Percentiles rank a stretch among this genome's conserved stretches.
phyloP scores from a whole-genome alignment of 805 yeast species.

The Maudiozyma barnettii region DNA sequence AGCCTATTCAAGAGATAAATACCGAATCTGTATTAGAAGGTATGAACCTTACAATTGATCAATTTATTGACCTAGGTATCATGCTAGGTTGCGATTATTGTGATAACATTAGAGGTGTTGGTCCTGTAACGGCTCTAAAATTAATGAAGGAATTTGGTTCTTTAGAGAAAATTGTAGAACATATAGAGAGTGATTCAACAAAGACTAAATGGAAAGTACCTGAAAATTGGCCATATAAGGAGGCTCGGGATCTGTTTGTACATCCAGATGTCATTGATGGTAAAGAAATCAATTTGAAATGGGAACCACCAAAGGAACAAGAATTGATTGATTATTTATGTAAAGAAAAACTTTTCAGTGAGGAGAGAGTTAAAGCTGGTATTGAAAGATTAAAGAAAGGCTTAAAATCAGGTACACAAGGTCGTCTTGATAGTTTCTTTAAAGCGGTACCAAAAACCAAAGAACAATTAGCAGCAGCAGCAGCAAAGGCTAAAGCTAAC shows the following conservation, averaged over 20 bases:
- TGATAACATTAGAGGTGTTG: constrained; percentile 89
- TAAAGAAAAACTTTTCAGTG: constrained; percentile 81
- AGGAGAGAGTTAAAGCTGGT: constrained; percentile 83
- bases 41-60: constrained; percentile 57
- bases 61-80: constrained; percentile 87
- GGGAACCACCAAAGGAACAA: constrained; percentile 83
- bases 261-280: constrained; percentile 71
- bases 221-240: constrained; percentile 88
- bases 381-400: constrained; percentile 79
- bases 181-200: constrained; percentile 37
- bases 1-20: constrained; percentile 80
- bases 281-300: constrained; percentile 57
- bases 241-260: constrained; percentile 74
- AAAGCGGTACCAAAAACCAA: constrained; percentile 50
- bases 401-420: constrained; percentile 77
- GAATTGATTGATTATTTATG: constrained; percentile 79
- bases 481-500: constrained; percentile 25
- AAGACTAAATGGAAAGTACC: constrained; percentile 74
- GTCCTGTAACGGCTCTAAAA: constrained; percentile 90
- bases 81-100: constrained; percentile 95
- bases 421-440: constrained; percentile 87
- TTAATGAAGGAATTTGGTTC: constrained; percentile 77
- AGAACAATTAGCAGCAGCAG: constrained; percentile 32
- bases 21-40: constrained; percentile 63
- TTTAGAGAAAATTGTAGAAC: constrained; percentile 67